Conservation (phyloP, 768 basidiomycete species). For the Xerocomus potaroensis region DNA sequence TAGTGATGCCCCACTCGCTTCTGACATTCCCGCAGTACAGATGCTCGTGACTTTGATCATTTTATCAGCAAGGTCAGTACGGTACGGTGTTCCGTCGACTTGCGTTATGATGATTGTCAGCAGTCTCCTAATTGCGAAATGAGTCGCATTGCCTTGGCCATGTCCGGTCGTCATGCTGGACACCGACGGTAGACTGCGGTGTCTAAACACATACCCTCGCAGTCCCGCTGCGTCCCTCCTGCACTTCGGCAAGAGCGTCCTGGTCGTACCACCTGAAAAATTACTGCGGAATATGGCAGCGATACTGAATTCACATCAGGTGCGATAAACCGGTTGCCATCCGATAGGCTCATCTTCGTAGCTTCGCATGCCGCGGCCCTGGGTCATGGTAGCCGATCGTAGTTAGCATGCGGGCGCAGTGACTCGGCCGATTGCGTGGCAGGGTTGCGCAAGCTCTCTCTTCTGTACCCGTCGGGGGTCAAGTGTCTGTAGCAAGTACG, state of each 20-base stretch:
- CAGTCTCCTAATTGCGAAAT: not conserved
- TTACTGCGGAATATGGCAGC: not conserved
- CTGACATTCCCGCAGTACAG: too few relatives aligned
- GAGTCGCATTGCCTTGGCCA: conserved; percentile 9
- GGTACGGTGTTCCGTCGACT: too few relatives aligned
- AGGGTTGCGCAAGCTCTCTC: conserved; percentile 4
- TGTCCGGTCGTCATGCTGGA: conserved; percentile 13
- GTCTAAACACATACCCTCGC: not conserved
- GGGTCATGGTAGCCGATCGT: too few relatives aligned
- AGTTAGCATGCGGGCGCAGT: not conserved
- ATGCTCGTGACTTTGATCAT: too few relatives aligned
- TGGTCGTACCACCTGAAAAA: not conserved
- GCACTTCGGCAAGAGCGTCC: not conserved
- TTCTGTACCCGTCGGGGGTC: conserved; percentile 19
- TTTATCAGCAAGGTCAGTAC: too few relatives aligned
- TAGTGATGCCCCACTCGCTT: too few relatives aligned
- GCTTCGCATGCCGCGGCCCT: not conserved
- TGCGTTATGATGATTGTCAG: too few relatives aligned
- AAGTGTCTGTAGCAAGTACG: not conserved
- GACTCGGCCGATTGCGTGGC: conserved; percentile 5
- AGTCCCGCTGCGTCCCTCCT: not conserved
- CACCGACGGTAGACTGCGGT: conserved; percentile 5
- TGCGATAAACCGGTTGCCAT: not conserved
- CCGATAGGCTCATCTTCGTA: conserved; percentile 10
- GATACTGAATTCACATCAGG: too few relatives aligned